Percentiles rank a stretch among this genome's conserved stretches.
These are phyloP conservation scores for Psilocybe subaeruginosa DNA, from an alignment of 768 basidiomycete genomes.

Conservation along the genomic window DNA sequence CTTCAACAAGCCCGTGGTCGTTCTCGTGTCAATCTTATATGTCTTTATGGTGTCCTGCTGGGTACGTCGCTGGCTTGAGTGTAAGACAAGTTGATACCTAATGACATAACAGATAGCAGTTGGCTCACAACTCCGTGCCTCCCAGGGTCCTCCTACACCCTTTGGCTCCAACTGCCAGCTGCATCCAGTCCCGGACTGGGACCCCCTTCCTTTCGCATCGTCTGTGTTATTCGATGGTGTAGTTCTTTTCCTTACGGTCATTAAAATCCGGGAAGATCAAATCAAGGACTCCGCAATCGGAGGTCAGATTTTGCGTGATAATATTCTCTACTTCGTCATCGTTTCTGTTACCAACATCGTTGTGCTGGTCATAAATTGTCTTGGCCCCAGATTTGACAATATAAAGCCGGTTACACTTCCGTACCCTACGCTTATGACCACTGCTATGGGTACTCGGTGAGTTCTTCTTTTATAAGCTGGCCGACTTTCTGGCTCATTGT, in stretches of 20 bases:
- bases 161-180: neutral
- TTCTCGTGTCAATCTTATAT: neutral
- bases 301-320: neutral
- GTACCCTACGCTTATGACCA: neutral
- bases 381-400: neutral
- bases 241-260: neutral
- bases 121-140: neutral
- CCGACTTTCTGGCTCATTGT: neutral
- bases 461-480: neutral
- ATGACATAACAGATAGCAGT: neutral
- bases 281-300: neutral
- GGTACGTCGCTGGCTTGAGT: neutral
- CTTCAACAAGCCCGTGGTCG: neutral
- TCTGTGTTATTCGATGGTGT: neutral
- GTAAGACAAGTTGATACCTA: no score
- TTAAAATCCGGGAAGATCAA: neutral
- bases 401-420: neutral
- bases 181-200: neutral
- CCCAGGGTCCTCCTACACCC: neutral
- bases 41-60: neutral
- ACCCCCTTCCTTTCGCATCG: neutral
- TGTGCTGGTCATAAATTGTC: neutral
- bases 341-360: neutral
- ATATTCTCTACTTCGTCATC: neutral
- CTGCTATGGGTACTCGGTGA: neutral